Base-by-base conservation (phyloP, 176 grass and related monocot species). In the Aegilops tauschii region DNA sequence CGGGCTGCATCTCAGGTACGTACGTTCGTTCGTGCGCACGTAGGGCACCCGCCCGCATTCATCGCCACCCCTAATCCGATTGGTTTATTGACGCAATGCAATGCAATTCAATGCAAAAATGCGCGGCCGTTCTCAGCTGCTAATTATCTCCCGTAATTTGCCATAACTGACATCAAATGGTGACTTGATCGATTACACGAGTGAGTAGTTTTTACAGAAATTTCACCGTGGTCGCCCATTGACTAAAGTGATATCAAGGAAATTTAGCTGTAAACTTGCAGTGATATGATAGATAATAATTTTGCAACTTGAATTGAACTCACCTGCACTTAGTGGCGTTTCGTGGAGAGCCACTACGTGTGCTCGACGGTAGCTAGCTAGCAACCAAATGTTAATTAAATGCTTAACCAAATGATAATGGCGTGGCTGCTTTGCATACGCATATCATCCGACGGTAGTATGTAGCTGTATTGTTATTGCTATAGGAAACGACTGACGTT, bases 1-100 rank as follows among this genome's bases (percentile, higher is more conserved):
- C 16, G 89, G 84, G 20, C 34, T 99, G 49, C 97, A 93, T 72
- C 97, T 99, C 87, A 96, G 94, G 97, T 99, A 86, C 45, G 45
- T 49, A 96, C 92, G 97, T 99, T 73, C 45, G 45, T 14, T 47
- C 42, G 13, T 1, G 16, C 72, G 72, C 13, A 30, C 72, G 23
- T 75, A 75, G 72, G 72, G 72, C 72, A 3, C 28, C 7, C 12
- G 7, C 28, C 7, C 12, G 28, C 6, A 29, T 52, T 18, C 13
- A 32, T 80, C 54, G 44, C 65, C 61, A 28, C 68, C 59, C 17
- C n/a, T 64, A 30, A 42, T 31, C 63, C 5, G 3, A 47, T 14
- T 75, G 3, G 1, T 17, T 23, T 54, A 34, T 45, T 5, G 16
- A 50, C 7, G 7, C 54, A 21, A 59, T 45, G 7, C 54, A 21